Evolutionary conservation across 2,329 filamentous ascomycete genomes (phyloP).

Genomic region (Furcasterigmium sp.): DNA sequence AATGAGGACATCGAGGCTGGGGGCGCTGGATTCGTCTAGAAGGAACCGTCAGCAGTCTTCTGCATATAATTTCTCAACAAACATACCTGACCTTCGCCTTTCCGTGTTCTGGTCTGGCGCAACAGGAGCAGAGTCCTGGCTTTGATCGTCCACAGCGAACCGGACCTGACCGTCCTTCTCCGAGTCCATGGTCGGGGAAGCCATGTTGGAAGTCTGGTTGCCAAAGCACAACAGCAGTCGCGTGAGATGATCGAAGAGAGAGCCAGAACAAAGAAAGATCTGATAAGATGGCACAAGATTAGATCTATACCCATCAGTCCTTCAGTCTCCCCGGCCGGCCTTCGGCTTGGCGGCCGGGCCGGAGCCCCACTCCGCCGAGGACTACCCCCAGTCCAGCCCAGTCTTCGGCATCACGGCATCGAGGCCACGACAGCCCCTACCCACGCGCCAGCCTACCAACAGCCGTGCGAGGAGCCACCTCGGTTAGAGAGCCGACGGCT

Average conservation of each 20-base stretch:
- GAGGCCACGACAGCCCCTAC: background rate
- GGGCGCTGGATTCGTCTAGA: conserved; percentile 6
- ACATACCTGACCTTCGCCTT: background rate
- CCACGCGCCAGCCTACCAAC: background rate
- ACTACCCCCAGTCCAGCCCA: background rate
- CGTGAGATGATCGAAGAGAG: too few species aligned
- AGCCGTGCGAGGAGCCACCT: too few species aligned
- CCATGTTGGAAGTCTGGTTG: too few species aligned
- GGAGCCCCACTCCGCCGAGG: background rate
- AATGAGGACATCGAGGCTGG: conserved; percentile 16
- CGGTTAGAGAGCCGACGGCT: too few species aligned
- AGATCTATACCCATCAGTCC: background rate
- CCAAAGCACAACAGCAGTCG: too few species aligned
- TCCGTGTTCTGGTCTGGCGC: background rate
- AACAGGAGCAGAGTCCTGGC: background rate
- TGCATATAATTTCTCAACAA: background rate
- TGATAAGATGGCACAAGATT: background rate
- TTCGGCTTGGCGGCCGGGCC: background rate
- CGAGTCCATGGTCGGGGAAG: too few species aligned
- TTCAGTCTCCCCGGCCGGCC: too few species aligned
- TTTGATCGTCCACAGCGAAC: background rate
- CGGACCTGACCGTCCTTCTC: background rate
- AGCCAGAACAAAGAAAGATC: too few species aligned
- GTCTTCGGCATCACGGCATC: background rate
- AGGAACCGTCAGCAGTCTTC: background rate